Percentiles rank a stretch among this genome's conserved stretches.
Conservation (phyloP, 2,329 filamentous ascomycete species). For the Cladosporium sp. region DNA sequence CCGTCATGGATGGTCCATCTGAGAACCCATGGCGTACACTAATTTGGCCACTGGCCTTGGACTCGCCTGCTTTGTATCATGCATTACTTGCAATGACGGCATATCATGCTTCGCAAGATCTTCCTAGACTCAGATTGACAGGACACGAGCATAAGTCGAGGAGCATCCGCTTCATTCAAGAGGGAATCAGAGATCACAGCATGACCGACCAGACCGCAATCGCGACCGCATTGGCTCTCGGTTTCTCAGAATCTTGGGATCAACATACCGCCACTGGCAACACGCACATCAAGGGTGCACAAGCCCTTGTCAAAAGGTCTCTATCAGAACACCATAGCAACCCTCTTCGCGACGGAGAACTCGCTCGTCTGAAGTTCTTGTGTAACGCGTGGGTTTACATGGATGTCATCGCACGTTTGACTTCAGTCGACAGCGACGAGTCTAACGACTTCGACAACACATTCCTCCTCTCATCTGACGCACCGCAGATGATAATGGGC, state of each 20-base stretch:
- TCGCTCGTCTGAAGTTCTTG: slow-evolving; percentile 59
- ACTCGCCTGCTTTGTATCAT: slow-evolving; percentile 63
- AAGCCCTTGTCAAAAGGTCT: slow-evolving; percentile 58
- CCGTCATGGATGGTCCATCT: slow-evolving; percentile 63
- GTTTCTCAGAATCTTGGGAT: slow-evolving; percentile 70
- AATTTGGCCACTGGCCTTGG: slow-evolving; percentile 63
- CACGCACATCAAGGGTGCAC: slow-evolving; percentile 64
- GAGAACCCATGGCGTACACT: slow-evolving; percentile 70
- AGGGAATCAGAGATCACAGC: slow-evolving; percentile 51
- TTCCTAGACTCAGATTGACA: slow-evolving; percentile 53
- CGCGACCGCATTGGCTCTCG: slow-evolving; percentile 65
- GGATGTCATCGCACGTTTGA: slow-evolving; percentile 67
- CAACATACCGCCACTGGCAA: slow-evolving; percentile 65
- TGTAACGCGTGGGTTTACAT: slow-evolving; percentile 72
- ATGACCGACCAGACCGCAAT: slow-evolving; percentile 64
- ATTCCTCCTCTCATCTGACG: slow-evolving; percentile 34
- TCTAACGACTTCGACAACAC: slow-evolving; percentile 51
- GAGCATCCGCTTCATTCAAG: slow-evolving; percentile 56
- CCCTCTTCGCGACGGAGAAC: slow-evolving; percentile 42
- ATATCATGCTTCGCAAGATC: slow-evolving; percentile 61
- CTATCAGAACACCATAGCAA: slow-evolving; percentile 44
- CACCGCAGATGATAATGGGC: slow-evolving; percentile 30
- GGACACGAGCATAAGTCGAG: slow-evolving; percentile 67
- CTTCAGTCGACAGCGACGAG: slow-evolving; percentile 57
- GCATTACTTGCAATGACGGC: slow-evolving; percentile 66